These are phyloP conservation scores for Amphirosellinia nigrospora DNA, from an alignment of 495 filamentous ascomycete species.

Conservation along the genomic window DNA sequence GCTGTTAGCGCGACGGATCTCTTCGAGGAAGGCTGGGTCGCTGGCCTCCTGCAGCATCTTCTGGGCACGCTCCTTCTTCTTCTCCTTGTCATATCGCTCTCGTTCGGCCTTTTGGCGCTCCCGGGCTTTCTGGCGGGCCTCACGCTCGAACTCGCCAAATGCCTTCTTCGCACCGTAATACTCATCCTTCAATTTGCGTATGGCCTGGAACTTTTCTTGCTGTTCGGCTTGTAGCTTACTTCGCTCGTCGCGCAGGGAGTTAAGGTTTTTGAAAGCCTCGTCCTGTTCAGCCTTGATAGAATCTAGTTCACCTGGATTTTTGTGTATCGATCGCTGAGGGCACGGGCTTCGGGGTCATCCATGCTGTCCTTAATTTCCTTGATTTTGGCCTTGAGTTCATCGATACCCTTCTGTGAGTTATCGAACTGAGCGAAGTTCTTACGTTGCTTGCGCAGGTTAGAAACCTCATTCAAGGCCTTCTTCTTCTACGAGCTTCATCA, in stretches of 20 bases:
- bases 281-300: constrained; percentile 89
- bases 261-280: constrained; percentile 82
- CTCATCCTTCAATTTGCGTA: constrained; percentile 84
- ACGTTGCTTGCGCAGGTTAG: constrained; percentile 80
- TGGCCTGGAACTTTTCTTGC: constrained; percentile 77
- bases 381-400: constrained; percentile 82
- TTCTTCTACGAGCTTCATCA: constrained; percentile 96
- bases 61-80: constrained; percentile 83
- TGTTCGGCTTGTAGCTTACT: constrained; percentile 81
- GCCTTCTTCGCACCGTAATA: constrained; percentile 80
- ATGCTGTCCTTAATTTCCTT: constrained; percentile 81
- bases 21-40: constrained; percentile 83
- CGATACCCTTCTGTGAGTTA: constrained; percentile 80
- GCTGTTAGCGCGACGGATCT: constrained; percentile 85
- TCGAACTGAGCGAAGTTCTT: constrained; percentile 89
- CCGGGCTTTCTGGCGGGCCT: constrained; percentile 71
- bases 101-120: constrained; percentile 66
- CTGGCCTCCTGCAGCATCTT: constrained; percentile 89
- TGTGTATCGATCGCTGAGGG: constrained; percentile 81
- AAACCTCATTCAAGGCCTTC: constrained; percentile 85
- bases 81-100: constrained; percentile 79
- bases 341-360: constrained; percentile 91
- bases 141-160: constrained; percentile 78
- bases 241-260: constrained; percentile 85
- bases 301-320: constrained; percentile 84